These are phyloP conservation scores for Actinidia polygama DNA, from an alignment of 179 eudicot species.

Conservation along the genomic window DNA sequence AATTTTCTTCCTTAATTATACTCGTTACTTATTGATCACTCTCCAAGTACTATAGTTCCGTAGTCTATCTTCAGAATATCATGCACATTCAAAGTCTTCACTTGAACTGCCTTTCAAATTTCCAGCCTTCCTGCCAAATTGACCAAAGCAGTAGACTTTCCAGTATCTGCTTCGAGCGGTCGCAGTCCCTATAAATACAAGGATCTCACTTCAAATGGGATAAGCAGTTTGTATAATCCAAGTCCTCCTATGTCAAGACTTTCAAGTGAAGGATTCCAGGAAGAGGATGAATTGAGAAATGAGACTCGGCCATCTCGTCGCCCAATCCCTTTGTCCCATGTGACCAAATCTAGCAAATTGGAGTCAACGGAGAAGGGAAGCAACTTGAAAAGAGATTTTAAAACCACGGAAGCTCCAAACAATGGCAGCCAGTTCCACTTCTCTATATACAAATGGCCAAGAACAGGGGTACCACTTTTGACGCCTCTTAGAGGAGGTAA, in stretches of 20 bases:
- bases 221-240: conserved; percentile 28
- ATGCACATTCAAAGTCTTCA: background rate
- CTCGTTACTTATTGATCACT: background rate
- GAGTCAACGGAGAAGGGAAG: conserved; percentile 18
- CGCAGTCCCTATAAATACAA: conserved; percentile 30
- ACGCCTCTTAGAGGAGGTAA: conserved; percentile 46
- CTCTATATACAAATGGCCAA: conserved; percentile 91
- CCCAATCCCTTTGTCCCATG: conserved; percentile 51
- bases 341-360: conserved; percentile 26
- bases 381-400: conserved; percentile 18
- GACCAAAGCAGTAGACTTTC: conserved; percentile 37
- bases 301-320: conserved; percentile 27
- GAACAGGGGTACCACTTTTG: conserved; percentile 55
- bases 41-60: background rate
- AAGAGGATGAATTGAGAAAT: conserved; percentile 23
- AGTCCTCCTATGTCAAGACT: conserved; percentile 48
- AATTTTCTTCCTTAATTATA: background rate
- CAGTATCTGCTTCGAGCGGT: conserved; percentile 42
- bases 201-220: conserved; percentile 29
- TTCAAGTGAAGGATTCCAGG: conserved; percentile 40
- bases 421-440: conserved; percentile 66
- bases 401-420: conserved; percentile 33
- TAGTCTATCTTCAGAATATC: background rate
- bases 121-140: conserved; percentile 72
- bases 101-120: conserved; percentile 11